Evolutionary conservation across 352 stramenopile species (phyloP).

Genomic region (Blastocystis sp.): DNA sequence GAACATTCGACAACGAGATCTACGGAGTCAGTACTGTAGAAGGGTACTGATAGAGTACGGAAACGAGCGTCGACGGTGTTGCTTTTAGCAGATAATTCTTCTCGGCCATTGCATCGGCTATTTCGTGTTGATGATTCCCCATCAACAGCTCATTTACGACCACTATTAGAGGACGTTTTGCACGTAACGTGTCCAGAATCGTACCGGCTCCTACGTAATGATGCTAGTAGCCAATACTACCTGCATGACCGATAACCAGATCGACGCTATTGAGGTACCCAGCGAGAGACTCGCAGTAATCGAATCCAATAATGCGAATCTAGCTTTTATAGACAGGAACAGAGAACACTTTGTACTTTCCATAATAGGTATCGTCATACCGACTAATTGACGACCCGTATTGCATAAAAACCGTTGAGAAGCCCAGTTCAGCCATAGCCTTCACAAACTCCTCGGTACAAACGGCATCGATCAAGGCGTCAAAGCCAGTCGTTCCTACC

Average conservation of each 20-base stretch:
- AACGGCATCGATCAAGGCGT: neutral
- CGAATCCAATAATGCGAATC: neutral
- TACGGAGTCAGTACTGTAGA: neutral
- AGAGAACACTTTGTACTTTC: neutral
- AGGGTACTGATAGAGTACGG: neutral
- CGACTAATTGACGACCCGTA: neutral
- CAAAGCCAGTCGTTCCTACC: constrained; percentile 46
- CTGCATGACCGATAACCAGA: constrained; percentile 48
- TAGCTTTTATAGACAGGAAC: neutral
- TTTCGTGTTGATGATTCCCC: constrained; percentile 58
- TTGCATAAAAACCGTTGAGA: neutral
- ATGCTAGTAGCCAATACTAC: neutral
- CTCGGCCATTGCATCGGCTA: constrained; percentile 30
- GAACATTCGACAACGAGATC: neutral
- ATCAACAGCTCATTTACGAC: constrained; percentile 58
- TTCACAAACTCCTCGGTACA: neutral
- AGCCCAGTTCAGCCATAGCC: neutral
- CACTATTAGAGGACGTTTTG: neutral
- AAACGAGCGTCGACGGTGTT: neutral
- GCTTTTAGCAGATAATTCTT: constrained; percentile 38
- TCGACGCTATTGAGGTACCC: neutral
- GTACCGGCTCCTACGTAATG: constrained; percentile 38
- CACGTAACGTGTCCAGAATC: constrained; percentile 7
- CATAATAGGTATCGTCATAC: neutral
- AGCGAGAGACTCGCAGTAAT: constrained; percentile 36